Evolutionary conservation across 2,329 filamentous ascomycete genomes (phyloP), one percentile per base, ranked within the genome.

Genomic region (Colletotrichum cuscutae): DNA sequence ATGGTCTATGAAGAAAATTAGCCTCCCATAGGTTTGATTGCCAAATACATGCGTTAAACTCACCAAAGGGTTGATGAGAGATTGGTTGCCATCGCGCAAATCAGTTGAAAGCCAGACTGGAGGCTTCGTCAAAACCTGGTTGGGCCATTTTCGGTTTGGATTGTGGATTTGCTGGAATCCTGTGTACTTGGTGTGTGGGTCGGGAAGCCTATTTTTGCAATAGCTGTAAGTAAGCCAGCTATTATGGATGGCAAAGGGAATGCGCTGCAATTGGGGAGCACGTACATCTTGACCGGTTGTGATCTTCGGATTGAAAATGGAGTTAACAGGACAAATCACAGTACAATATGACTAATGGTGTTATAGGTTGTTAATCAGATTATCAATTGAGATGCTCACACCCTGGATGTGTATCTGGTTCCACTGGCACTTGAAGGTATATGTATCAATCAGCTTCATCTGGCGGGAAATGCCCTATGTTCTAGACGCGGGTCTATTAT

Each of bases 61-160:
- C 19, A 72, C 65, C 69, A 72, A 37, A 15, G 69, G 69, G n/a
- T 53, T 57, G 8, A 60, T 32, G 22, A 79, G 64, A 42, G 76
- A 68, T 62, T 79, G 78, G 52, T 79, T 79, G 74, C 91, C 91
- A 83, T 93, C 91, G 78, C 91, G 84, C 76, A 93, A 81, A 79
- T 93, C 91, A 49, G 91, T 93, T 52, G 90, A 89, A 78, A 93
- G 86, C 91, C 91, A 93, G 77, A 90, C 85, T 46, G 91, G 91
- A 64, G 90, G 87, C 11, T 64, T 71, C 12, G 24, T 11, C 57
- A 74, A 68, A 61, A 58, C 52, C 24, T 49, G 56, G 62, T 54
- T n/a, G 11, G 65, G 57, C 65, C 62, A 75, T 65, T 64, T 52
- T 24, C 63, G 73, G 46, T 71, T 35, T 32, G 58, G 32, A 11